Evolutionary conservation across 2,329 filamentous ascomycete species (phyloP), one percentile per base, ranked within the genome.

Genomic region (Colletotrichum cordylinicola): DNA sequence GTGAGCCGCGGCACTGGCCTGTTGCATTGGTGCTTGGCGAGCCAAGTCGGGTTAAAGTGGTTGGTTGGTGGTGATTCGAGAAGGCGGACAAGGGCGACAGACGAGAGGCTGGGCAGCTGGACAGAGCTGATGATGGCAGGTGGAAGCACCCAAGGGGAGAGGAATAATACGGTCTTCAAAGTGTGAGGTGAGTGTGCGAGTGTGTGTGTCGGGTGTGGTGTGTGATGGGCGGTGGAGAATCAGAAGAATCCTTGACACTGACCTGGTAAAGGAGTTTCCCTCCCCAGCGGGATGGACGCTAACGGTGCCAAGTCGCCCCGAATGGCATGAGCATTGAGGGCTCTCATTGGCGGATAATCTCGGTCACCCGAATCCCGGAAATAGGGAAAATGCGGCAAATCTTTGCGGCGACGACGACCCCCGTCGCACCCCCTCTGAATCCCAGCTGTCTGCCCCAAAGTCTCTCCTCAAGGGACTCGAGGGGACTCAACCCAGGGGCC

Each of bases 301-400:
- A 68, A 67, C 73, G 64, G 65, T 74, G 74, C 70, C 64, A 73
- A 74, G 74, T 74, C 58, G 64, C 37, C 39, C 52, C 60, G 27
- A 61, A 72, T 37, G 61, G 61, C 29, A 55, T 61, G 72, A 52
- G 33, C 24, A 12, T 43, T 18, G 27, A 21, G n/a, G 43, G 43
- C 15, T 72, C 33, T 58, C 52, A 77, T 77, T 77, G 76, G 76
- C 76, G 76, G 76, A 77, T 70, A 77, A 77, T 76, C 68, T 72
- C 37, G 33, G 48, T 16, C 61, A 16, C 35, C 35, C 37, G 33
- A 77, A 77, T 76, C 66, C 76, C 74, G 68, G 76, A 74, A 77
- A 77, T 77, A 67, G 76, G 74, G 69, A 77, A 67, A 74, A 77
- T 55, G 70, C 75, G 72, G 72, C 67, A 67, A 71, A 76, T 76